Conservation (phyloP, 2,329 filamentous ascomycete species). For the Graphiopsis chlorocephala region DNA sequence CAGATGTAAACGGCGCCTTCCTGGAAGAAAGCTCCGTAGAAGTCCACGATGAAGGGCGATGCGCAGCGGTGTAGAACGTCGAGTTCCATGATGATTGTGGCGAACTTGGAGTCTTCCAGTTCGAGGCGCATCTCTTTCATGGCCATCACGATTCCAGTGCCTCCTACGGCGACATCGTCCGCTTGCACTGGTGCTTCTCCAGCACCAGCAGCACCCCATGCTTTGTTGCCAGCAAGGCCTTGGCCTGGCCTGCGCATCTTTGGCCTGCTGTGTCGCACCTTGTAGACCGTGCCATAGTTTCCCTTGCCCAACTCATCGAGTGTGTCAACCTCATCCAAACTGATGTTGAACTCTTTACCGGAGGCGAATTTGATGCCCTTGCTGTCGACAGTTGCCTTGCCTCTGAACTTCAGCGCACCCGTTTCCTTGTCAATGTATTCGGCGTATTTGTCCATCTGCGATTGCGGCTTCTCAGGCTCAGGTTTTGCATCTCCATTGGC, state of each 20-base stretch:
- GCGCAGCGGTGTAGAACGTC: slow-evolving; percentile 93
- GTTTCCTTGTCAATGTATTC: slow-evolving; percentile 90
- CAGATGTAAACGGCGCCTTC: slow-evolving; percentile 99
- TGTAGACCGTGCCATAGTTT: slow-evolving; percentile 98
- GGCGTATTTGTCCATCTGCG: slow-evolving; percentile 61
- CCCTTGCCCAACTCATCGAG: slow-evolving; percentile 93
- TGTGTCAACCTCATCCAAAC: slow-evolving; percentile 90
- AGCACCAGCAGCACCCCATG: slow-evolving; percentile 32
- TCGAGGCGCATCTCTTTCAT: slow-evolving; percentile 99
- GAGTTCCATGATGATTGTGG: slow-evolving; percentile 94
- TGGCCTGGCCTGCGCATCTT: slow-evolving; percentile 59
- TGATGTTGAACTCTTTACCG: slow-evolving; percentile 88
- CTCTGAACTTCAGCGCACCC: slow-evolving; percentile 87
- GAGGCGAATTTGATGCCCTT: slow-evolving; percentile 90
- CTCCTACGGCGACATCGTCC: slow-evolving; percentile 36
- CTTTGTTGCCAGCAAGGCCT: slow-evolving; percentile 60
- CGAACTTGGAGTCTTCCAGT: slow-evolving; percentile 93
- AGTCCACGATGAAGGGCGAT: slow-evolving; percentile 96
- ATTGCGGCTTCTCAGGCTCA: slow-evolving; percentile 29
- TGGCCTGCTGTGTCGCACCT: slow-evolving; percentile 80
- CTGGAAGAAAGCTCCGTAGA: slow-evolving; percentile 98
- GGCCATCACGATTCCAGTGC: slow-evolving; percentile 81
- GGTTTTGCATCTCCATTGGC: slow-evolving; percentile 23
- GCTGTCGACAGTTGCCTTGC: slow-evolving; percentile 84
- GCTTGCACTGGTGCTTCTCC: slow-evolving; percentile 20